phyloP scores from a whole-genome alignment of 257 asterid genomes.

The Solanum paucissectum region DNA sequence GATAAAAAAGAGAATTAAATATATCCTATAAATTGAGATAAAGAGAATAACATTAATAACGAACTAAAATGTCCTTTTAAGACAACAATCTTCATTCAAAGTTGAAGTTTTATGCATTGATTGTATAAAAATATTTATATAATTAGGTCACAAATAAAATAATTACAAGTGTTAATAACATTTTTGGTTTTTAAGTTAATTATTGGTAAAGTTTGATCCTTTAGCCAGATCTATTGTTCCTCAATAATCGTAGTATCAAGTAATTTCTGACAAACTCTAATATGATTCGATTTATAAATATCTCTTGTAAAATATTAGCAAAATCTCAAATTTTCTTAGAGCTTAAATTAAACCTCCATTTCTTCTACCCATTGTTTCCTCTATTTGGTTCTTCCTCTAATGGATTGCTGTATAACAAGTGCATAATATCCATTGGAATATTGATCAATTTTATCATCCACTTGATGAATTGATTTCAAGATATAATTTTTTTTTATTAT shows the following conservation, averaged over 20 bases:
- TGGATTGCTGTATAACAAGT: not conserved
- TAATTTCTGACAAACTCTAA: not conserved
- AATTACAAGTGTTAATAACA: not conserved
- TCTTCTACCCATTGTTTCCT: not conserved
- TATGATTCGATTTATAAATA: not conserved
- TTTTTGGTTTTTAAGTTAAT: not conserved
- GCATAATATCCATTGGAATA: not conserved
- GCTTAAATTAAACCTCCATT: not conserved
- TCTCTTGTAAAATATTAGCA: too few species aligned
- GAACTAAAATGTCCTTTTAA: not conserved
- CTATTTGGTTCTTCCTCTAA: not conserved
- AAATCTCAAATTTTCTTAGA: not conserved
- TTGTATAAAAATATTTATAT: not conserved
- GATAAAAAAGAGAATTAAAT: not conserved
- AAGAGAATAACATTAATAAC: not conserved
- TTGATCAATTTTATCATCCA: not conserved
- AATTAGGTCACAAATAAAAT: not conserved
- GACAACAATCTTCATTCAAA: not conserved
- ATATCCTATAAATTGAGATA: too few species aligned
- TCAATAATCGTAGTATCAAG: not conserved
- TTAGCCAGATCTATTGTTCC: not conserved
- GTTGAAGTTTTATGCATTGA: not conserved
- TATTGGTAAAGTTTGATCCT: not conserved
- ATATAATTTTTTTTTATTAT: not conserved
- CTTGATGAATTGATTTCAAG: not conserved